Evolutionary conservation across 768 basidiomycete genomes (phyloP), one percentile per base, ranked within the genome.

Genomic region (Coprinopsis sp.): DNA sequence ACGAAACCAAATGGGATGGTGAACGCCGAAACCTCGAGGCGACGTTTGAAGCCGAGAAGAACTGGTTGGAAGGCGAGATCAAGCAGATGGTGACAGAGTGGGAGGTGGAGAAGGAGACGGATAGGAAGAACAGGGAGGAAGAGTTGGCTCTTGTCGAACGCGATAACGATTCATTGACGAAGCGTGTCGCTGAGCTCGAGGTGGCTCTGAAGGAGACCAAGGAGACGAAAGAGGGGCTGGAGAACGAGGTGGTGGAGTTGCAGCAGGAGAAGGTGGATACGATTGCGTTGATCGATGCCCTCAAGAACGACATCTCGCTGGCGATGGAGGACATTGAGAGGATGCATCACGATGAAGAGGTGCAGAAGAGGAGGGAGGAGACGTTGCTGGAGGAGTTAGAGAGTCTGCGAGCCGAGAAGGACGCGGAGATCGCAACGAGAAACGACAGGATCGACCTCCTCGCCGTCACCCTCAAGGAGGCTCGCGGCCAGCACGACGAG

Each of bases 391-490:
- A 38, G 8, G 36, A 25, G 6, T 10, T 46, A 11, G 24, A 10
- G 12, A 13, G 24, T 10, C 16, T 38, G 6, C 10, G 45, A 21
- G 31, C 37, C 18, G 22, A 46, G 25, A 37, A 24, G 16, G 36
- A 46, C 18, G 36, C 45, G 8, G 5, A 29, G 4, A 3, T 46
- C 2, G 36, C 34, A 11, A 8, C 30, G 24, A 36, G 36, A 18
- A 37, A 46, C 28, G n/a, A 18, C 8, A 34, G 38, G 2, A 38
- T 46, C 34, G 25, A 38, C 11, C 28, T 24, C 36, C 25, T 46
- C 7, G 19, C 37, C 8, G 22, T 2, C 13, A 27, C 21, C n/a
- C n/a, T 18, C 25, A 37, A 14, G 14, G 36, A 46, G 16, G 29
- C 16, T 16, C 25, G 25, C 27, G 12, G 14, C 22, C 34, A 46